phyloP scores from a whole-genome alignment of 257 asterid species.

The Gentiana dahurica region DNA sequence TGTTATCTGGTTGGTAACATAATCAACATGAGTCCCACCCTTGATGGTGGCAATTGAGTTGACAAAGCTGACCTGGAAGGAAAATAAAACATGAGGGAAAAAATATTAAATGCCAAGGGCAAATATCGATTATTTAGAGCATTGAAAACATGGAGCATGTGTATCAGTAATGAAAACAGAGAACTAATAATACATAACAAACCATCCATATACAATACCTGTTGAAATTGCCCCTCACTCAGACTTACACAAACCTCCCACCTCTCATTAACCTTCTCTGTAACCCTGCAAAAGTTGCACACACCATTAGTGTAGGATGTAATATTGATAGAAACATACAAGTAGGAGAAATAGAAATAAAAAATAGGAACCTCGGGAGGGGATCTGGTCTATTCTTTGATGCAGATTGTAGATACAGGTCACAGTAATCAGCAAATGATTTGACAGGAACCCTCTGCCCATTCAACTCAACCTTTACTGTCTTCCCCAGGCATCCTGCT shows the following conservation, averaged over 20 bases:
- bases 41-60: slow-evolving; percentile 86
- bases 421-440: slow-evolving; percentile 66
- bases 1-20: slow-evolving; percentile 77
- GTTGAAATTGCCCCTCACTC: slow-evolving; percentile 97
- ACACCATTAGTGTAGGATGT: background rate
- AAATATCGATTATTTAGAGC: background rate
- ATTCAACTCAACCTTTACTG: slow-evolving; percentile 84
- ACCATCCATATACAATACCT: slow-evolving; percentile 32
- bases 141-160: background rate
- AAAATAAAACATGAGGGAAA: background rate
- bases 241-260: slow-evolving; percentile 89
- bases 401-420: slow-evolving; percentile 60
- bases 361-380: slow-evolving; percentile 34
- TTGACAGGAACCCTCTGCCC: slow-evolving; percentile 63
- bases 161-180: background rate
- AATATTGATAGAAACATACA: background rate
- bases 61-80: slow-evolving; percentile 86
- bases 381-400: slow-evolving; percentile 33
- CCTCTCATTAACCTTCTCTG: slow-evolving; percentile 65
- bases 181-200: background rate
- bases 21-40: slow-evolving; percentile 99
- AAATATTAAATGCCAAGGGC: too few relatives aligned
- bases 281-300: slow-evolving; percentile 37
- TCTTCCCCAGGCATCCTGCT: slow-evolving; percentile 87
- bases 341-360: background rate